Evolutionary conservation across 768 basidiomycete species (phyloP).

Genomic region (Peribolospora baueri): DNA sequence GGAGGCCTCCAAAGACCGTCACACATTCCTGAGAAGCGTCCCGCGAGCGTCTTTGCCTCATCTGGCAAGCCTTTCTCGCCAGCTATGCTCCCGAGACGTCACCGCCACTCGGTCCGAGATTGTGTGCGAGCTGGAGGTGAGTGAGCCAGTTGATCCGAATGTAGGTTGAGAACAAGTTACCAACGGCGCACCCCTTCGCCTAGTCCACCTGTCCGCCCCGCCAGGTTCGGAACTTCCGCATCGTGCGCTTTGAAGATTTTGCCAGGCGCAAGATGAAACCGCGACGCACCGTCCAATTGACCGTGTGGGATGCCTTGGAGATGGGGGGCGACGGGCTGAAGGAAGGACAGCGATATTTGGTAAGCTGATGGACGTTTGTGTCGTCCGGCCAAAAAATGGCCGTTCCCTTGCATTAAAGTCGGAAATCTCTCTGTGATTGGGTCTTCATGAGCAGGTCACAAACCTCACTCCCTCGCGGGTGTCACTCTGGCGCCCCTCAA

Average conservation of each 20-base stretch:
- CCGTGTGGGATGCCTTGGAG: slow-evolving; percentile 52
- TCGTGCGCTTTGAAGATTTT: slow-evolving; percentile 46
- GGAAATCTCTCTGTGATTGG: too few relatives aligned
- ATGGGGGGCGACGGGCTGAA: slow-evolving; percentile 30
- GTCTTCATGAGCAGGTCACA: too few relatives aligned
- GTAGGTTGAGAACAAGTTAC: not conserved
- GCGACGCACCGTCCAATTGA: slow-evolving; percentile 45
- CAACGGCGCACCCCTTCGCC: not conserved
- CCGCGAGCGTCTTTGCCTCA: too few relatives aligned
- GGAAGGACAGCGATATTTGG: slow-evolving; percentile 43
- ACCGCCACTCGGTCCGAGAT: slow-evolving; percentile 1
- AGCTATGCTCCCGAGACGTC: slow-evolving; percentile 28
- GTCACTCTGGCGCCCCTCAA: too few relatives aligned
- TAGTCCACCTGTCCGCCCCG: slow-evolving; percentile 44
- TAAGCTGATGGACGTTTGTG: slow-evolving; percentile 13
- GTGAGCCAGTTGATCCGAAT: slow-evolving; percentile 8
- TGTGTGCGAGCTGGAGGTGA: slow-evolving; percentile 37
- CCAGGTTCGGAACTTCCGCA: slow-evolving; percentile 46
- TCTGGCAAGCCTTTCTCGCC: slow-evolving; percentile 31
- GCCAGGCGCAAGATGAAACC: slow-evolving; percentile 29
- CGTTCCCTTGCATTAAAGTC: too few relatives aligned
- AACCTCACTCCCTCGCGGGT: too few relatives aligned
- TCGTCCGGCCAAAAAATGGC: too few relatives aligned
- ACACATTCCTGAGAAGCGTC: slow-evolving; percentile 4
- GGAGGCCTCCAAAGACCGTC: not conserved